phyloP scores from a whole-genome alignment of 1,284 basidiomycete species.

The Boletus chippewaensis region DNA sequence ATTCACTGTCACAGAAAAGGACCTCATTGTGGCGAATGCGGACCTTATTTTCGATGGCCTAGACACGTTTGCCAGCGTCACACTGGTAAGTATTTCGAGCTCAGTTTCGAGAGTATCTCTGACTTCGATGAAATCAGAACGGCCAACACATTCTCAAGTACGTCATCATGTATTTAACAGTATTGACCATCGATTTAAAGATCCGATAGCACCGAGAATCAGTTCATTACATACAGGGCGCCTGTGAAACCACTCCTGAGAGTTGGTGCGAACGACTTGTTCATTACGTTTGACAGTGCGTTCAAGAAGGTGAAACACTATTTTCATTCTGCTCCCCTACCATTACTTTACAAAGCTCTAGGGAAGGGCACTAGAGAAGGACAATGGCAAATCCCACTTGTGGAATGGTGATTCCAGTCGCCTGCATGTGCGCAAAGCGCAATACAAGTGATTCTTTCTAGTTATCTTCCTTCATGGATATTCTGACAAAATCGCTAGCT shows the following conservation, averaged over 20 bases:
- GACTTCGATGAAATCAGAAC: conserved; percentile 45
- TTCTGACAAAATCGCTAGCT: conserved; percentile 39
- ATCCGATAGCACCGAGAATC: conserved; percentile 55
- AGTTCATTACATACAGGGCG: conserved; percentile 69
- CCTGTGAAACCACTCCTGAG: conserved; percentile 50
- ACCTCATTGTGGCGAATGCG: conserved; percentile 43
- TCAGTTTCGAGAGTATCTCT: background rate
- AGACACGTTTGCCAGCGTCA: conserved; percentile 75
- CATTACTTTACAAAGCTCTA: conserved; percentile 22
- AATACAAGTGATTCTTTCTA: conserved; percentile 60
- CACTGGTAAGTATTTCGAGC: conserved; percentile 45
- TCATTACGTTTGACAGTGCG: conserved; percentile 68
- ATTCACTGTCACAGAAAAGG: conserved; percentile 48
- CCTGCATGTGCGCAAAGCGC: conserved; percentile 82
- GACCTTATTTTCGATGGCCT: conserved; percentile 85
- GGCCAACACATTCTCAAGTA: conserved; percentile 58
- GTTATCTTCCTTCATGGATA: background rate
- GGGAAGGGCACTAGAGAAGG: conserved; percentile 62
- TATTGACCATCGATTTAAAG: background rate
- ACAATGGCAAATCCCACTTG: conserved; percentile 51
- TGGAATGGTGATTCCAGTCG: conserved; percentile 89
- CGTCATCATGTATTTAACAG: conserved; percentile 14
- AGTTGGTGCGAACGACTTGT: conserved; percentile 58
- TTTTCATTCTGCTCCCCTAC: background rate
- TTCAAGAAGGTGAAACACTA: conserved; percentile 54